phyloP scores from a whole-genome alignment of 768 basidiomycete species.

The Boletus pseudo-olivaceus region DNA sequence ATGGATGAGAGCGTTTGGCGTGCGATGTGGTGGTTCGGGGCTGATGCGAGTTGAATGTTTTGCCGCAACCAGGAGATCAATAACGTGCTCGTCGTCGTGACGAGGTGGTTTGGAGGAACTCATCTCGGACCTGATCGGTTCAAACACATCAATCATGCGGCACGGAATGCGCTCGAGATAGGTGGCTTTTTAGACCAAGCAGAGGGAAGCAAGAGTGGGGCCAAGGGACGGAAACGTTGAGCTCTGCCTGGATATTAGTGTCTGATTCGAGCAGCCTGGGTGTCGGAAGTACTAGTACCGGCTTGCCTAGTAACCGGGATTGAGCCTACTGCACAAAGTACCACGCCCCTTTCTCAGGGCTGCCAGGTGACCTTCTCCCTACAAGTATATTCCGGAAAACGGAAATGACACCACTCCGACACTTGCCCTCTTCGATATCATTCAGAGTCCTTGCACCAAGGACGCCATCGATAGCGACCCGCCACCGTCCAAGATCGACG shows the following conservation, averaged over 20 bases:
- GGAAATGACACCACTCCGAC: slow-evolving; percentile 14
- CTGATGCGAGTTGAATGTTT: neutral
- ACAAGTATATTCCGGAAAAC: neutral
- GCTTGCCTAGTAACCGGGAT: neutral
- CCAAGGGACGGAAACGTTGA: slow-evolving; percentile 31
- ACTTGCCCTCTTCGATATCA: slow-evolving; percentile 13
- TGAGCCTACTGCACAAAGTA: too few species aligned
- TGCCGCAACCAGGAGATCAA: slow-evolving; percentile 56
- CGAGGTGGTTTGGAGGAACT: slow-evolving; percentile 91
- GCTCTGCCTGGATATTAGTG: neutral
- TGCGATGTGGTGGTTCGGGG: neutral
- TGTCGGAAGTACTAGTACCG: neutral
- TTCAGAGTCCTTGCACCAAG: slow-evolving; percentile 21
- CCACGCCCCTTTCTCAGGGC: neutral
- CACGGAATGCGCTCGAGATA: slow-evolving; percentile 82
- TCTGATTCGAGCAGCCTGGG: neutral
- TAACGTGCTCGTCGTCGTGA: slow-evolving; percentile 87
- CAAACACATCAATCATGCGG: slow-evolving; percentile 94
- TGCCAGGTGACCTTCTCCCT: slow-evolving; percentile 6
- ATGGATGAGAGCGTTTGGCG: neutral
- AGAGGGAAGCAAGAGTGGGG: slow-evolving; percentile 26
- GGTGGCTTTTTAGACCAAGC: slow-evolving; percentile 77
- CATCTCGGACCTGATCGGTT: slow-evolving; percentile 87
- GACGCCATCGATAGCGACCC: neutral
- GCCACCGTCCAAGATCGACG: slow-evolving; percentile 6